Conservation (phyloP, 371 early-diverging fungal genomes). For the Rhizopus arrhizus region DNA sequence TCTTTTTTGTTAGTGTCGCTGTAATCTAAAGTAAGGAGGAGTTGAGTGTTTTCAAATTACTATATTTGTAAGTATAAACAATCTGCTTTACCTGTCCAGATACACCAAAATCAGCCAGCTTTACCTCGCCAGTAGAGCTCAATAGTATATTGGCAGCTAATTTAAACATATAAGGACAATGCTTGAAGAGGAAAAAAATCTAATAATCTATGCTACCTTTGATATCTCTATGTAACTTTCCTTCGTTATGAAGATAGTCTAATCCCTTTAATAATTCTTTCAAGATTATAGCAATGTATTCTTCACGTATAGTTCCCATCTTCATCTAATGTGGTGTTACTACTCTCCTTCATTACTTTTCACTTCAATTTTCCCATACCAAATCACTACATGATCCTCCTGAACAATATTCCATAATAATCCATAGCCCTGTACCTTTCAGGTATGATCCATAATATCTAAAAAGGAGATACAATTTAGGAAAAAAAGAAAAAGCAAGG, state of each 20-base stretch:
- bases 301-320: constrained; percentile 81
- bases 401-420: constrained; percentile 92
- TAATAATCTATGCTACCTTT: constrained; percentile 44
- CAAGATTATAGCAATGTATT: constrained; percentile 90
- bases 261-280: constrained; percentile 90
- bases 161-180: background rate
- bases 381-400: constrained; percentile 93
- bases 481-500: constrained; percentile 17
- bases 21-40: constrained; percentile 61
- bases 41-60: constrained; percentile 24
- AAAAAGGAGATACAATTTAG: constrained; percentile 17
- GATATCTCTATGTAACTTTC: constrained; percentile 85
- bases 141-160: constrained; percentile 88
- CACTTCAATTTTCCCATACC: constrained; percentile 39
- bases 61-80: constrained; percentile 15
- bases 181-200: background rate
- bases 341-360: background rate
- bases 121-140: constrained; percentile 72
- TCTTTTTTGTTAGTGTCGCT: constrained; percentile 91
- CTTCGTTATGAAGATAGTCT: constrained; percentile 92
- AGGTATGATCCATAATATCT: constrained; percentile 83
- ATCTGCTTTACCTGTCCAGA: constrained; percentile 76
- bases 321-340: constrained; percentile 65
- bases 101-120: constrained; percentile 96
- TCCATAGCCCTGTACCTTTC: constrained; percentile 87